Conservation (phyloP, 192 early-diverging fungal species). For the Ambispora gerdemannii region DNA sequence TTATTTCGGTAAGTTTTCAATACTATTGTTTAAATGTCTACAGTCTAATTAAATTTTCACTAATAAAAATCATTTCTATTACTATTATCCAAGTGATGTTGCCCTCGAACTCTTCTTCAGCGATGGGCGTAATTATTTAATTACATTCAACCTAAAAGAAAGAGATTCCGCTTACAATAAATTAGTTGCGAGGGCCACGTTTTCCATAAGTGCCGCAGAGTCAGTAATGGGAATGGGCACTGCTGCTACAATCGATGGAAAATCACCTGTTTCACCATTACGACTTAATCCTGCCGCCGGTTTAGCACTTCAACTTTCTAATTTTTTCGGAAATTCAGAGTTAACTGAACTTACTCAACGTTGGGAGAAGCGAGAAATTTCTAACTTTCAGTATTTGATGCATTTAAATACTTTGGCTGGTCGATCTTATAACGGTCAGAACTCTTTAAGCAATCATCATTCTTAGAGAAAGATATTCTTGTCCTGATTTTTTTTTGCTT, state of each 20-base stretch:
- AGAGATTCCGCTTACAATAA: conserved; percentile 66
- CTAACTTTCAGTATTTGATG: conserved; percentile 97
- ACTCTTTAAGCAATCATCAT: no score
- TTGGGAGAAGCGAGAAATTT: conserved; percentile 84
- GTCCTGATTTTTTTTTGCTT: conserved; percentile 22
- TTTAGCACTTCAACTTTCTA: conserved; percentile 49
- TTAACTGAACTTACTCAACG: conserved; percentile 68
- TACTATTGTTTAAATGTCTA: conserved; percentile 3
- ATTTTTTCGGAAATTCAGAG: conserved; percentile 61
- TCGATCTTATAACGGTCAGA: conserved; percentile 61
- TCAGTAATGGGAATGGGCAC: conserved; percentile 54
- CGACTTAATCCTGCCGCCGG: conserved; percentile 4
- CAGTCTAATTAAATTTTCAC: not conserved
- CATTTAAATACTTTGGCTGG: conserved; percentile 87
- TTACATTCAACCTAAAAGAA: conserved; percentile 65
- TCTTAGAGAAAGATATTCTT: not conserved
- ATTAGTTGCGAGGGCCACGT: conserved; percentile 49
- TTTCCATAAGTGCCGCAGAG: conserved; percentile 46
- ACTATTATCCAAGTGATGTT: conserved; percentile 57
- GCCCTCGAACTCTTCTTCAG: conserved; percentile 80
- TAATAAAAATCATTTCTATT: not conserved
- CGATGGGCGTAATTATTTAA: conserved; percentile 69
- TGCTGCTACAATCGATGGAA: conserved; percentile 35
- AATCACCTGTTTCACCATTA: conserved; percentile 38
- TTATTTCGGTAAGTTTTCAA: conserved; percentile 45